Evolutionary conservation across 805 yeast species (phyloP), one percentile per base, ranked within the genome.

Genomic region (Candida vaughaniae): DNA sequence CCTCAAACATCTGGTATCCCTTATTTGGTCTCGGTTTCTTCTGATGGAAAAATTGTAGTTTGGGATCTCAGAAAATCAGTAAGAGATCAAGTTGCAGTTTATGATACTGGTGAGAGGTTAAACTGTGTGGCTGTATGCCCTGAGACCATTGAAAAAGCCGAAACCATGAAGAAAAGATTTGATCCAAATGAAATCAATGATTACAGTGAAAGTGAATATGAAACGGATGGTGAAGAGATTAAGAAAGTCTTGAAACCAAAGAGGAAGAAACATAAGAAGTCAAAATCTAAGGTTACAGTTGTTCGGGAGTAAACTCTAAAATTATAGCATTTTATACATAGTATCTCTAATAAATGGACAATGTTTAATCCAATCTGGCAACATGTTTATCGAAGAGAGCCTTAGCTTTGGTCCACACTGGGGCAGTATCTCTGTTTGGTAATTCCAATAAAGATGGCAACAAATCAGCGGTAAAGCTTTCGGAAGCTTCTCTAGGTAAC

Each of bases 401-500:
- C 72, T 83, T 84, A 43, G 98, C 98, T 60, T 81, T 84, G 23
- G 72, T 75, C 99, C 99, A 93, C 16, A 89, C 97, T 11, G 89
- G 88, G 18, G 95, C 84, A 30, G 80, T 69, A 37, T 79, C 69
- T 66, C 97, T 83, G 46, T 87, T 66, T 52, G 95, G 90, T 53
- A 93, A 75, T 59, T 85, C 81, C 63, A 86, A 75, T 60, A 93
- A 73, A 12, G 95, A 85, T 28, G 99, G 99, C 56, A 93, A 66
- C 60, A 93, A 73, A 64, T 93, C 98, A 44, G 67, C 75, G 29
- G 95, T 78, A 66, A 88, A 93, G 46, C 81, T 80, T 70, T 93
- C 99, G 6, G 96, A 88, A 16, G 98, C 85, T 66, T 93, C 99
- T 69, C 99, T 85, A 55, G 99, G 99, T 48, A 93, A 75, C 58